Percentiles rank a stretch among this genome's conserved stretches.
phyloP scores from a whole-genome alignment of 2,329 filamentous ascomycete genomes.

The Cordyceps sp. region DNA sequence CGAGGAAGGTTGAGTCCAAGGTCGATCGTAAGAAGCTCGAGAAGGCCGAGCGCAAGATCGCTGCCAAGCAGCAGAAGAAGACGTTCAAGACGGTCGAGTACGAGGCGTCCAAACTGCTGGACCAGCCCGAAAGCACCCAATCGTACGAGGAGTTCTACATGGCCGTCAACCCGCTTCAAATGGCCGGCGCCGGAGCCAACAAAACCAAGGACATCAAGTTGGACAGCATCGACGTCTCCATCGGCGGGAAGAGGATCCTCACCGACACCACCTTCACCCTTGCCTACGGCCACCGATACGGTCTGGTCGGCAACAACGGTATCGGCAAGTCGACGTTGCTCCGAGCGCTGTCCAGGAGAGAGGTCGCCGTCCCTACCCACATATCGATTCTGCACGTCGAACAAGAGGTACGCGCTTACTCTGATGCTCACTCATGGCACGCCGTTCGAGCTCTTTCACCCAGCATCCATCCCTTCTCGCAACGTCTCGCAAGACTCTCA shows the following conservation, averaged over 20 bases:
- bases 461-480: no score
- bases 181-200: slow-evolving; percentile 52
- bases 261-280: slow-evolving; percentile 82
- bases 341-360: slow-evolving; percentile 78
- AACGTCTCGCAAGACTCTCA: no score
- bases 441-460: no score
- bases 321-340: slow-evolving; percentile 94
- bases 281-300: slow-evolving; percentile 84
- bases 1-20: slow-evolving; percentile 88
- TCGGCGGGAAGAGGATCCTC: slow-evolving; percentile 75
- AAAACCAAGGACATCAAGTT: slow-evolving; percentile 99
- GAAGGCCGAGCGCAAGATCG: slow-evolving; percentile 94
- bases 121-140: slow-evolving; percentile 66
- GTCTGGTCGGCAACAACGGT: slow-evolving; percentile 98
- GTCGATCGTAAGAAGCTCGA: slow-evolving; percentile 98
- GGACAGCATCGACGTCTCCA: slow-evolving; percentile 88
- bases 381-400: slow-evolving; percentile 99
- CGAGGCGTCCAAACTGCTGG: slow-evolving; percentile 78
- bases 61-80: slow-evolving; percentile 97
- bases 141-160: slow-evolving; percentile 99
- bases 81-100: slow-evolving; percentile 97
- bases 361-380: slow-evolving; percentile 86
- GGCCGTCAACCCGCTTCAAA: slow-evolving; percentile 90
- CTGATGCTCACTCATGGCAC: no score
- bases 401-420: slow-evolving; percentile 81